Evolutionary conservation across 805 yeast genomes (phyloP).

Genomic region (Suhomyces canberraensis): DNA sequence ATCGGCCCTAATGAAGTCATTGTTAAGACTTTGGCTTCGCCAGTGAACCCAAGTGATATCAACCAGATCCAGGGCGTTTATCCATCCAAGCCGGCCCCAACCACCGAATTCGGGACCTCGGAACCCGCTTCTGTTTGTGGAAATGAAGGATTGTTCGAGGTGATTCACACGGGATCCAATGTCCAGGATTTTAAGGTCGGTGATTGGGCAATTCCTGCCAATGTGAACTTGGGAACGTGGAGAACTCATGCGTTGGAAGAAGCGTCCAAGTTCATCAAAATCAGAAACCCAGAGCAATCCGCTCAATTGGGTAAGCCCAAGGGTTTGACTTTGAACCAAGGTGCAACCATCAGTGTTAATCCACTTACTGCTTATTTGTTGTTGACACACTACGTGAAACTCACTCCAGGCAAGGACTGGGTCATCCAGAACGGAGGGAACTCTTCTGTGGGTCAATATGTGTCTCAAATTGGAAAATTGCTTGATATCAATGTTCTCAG

Average conservation of each 20-base stretch:
- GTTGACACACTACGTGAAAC: slow-evolving; percentile 65
- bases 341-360: slow-evolving; percentile 88
- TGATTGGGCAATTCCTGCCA: slow-evolving; percentile 84
- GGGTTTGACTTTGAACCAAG: slow-evolving; percentile 48
- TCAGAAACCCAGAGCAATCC: slow-evolving; percentile 53
- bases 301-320: slow-evolving; percentile 29
- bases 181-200: slow-evolving; percentile 54
- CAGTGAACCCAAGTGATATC: slow-evolving; percentile 44
- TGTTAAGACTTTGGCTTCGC: slow-evolving; percentile 39
- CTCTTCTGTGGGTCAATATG: slow-evolving; percentile 90
- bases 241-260: slow-evolving; percentile 65
- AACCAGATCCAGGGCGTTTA: slow-evolving; percentile 47
- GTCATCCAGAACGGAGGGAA: slow-evolving; percentile 95
- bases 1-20: slow-evolving; percentile 33
- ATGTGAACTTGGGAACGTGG: slow-evolving; percentile 92
- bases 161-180: slow-evolving; percentile 63
- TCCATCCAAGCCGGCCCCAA: slow-evolving; percentile 47
- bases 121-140: slow-evolving; percentile 84
- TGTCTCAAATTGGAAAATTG: slow-evolving; percentile 78
- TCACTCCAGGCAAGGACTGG: slow-evolving; percentile 73
- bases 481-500: slow-evolving; percentile 81
- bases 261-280: slow-evolving; percentile 51
- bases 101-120: slow-evolving; percentile 51
- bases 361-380: slow-evolving; percentile 90
- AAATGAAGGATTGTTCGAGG: slow-evolving; percentile 88